Evolutionary conservation across 345 rosid genomes (phyloP), one percentile per base, ranked within the genome.

Genomic region (Rhodamnia argentea): DNA sequence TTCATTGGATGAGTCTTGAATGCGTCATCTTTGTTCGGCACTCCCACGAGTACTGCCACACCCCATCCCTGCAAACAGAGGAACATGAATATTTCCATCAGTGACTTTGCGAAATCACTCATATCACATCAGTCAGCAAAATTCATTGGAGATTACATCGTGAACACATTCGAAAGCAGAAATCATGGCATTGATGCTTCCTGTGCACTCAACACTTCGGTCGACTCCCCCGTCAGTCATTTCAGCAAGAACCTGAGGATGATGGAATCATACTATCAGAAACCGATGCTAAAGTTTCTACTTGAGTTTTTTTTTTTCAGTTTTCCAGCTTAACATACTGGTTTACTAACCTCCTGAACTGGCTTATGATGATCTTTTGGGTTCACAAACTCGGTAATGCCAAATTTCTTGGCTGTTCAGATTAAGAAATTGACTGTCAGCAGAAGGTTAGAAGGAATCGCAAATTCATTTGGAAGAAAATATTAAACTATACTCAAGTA

Each of bases 141-240:
- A 23, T 55, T 78, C 54, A 47, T n/a, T 8, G 10, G 75, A 52
- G 58, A 10, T 84, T 90, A 89, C 91, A 84, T 92, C 92, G 44
- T 90, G 92, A 47, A 90, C 92, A 27, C 91, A 89, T 89, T 90
- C 92, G 7, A 90, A 92, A 26, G 93, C 91, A 27, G 92, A 89
- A 54, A 90, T 88, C 92, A 90, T 92, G 59, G 92, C 93, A 47
- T 83, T 37, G 75, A 90, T 81, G 37, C 64, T 89, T 88, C 93
- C 91, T 2, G 92, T 92, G 75, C 93, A 90, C 84, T 92, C 91
- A 13, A 90, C 90, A 29, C 93, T 92, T 29, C 91, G 86, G 27
- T 92, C 93, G 0, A 89, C 93, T 86, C 92, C 93, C 74, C 93
- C 93, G 22, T 58, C 86, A 10, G 90, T 92, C 92, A 92, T 90